These are phyloP conservation scores for Hemerocallis citrina DNA, from an alignment of 106 monocot species.

Conservation along the genomic window DNA sequence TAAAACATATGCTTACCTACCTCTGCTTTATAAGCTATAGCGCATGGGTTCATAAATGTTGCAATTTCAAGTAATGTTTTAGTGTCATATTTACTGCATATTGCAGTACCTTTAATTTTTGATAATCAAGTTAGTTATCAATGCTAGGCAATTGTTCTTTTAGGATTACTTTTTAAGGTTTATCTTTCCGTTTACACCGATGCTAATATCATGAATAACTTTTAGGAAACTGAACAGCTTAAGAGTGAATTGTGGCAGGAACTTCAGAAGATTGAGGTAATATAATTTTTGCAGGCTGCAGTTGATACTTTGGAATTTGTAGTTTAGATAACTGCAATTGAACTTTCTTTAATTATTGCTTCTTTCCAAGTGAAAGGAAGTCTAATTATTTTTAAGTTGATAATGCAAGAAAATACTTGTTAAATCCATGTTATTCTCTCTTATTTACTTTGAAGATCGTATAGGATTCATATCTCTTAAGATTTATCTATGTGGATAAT, in stretches of 20 bases:
- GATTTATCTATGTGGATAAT: no score
- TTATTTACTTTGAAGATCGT: no score
- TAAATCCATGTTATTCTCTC: not conserved
- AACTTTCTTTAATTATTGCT: not conserved
- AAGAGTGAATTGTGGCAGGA: constrained; percentile 39
- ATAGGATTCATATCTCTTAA: no score
- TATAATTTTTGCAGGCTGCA: not conserved
- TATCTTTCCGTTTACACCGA: not conserved
- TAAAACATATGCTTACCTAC: no score
- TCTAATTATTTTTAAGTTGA: not conserved
- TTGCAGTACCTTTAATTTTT: not conserved
- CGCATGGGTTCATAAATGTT: no score
- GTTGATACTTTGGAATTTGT: not conserved
- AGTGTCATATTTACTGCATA: no score
- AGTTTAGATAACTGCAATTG: not conserved
- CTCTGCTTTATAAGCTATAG: no score
- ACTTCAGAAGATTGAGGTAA: constrained; percentile 49
- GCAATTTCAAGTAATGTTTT: no score
- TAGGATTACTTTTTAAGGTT: not conserved
- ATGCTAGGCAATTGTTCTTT: not conserved
- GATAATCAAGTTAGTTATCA: not conserved
- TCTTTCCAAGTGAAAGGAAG: not conserved
- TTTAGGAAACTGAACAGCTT: constrained; percentile 59
- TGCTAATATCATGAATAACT: not conserved
- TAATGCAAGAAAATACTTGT: not conserved